A percentile compares a stretch with the other conserved stretches of the same genome.
These are phyloP conservation scores for Penicillium sp. DNA, from an alignment of 2,329 filamentous ascomycete species.

Conservation along the genomic window DNA sequence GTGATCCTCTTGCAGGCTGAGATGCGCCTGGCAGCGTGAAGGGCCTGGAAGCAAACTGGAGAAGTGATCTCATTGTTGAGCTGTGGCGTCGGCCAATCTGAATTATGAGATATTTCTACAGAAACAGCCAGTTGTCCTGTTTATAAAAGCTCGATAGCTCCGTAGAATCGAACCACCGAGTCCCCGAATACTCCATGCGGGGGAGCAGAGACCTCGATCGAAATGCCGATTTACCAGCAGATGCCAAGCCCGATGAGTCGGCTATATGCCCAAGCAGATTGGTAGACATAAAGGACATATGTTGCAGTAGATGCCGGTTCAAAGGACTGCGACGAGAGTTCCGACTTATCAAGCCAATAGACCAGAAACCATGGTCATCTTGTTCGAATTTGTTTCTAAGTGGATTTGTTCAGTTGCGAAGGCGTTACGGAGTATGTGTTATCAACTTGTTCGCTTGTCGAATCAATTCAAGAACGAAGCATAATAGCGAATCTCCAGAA, in stretches of 20 bases:
- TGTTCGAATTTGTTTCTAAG: too few relatives aligned
- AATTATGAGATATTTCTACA: too few relatives aligned
- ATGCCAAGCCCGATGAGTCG: slow-evolving; percentile 6
- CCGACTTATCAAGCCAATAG: too few relatives aligned
- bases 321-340: too few relatives aligned
- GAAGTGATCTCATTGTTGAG: slow-evolving; percentile 1
- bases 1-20: neutral
- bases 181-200: neutral
- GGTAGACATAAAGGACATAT: too few relatives aligned
- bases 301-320: too few relatives aligned
- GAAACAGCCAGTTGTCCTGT: neutral
- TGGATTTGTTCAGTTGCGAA: too few relatives aligned
- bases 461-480: too few relatives aligned
- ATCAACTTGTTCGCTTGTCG: too few relatives aligned
- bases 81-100: neutral
- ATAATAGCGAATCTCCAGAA: too few relatives aligned
- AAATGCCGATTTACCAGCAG: neutral
- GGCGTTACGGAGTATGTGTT: too few relatives aligned
- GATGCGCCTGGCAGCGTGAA: neutral
- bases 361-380: too few relatives aligned
- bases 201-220: neutral
- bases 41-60: neutral
- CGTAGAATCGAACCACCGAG: neutral
- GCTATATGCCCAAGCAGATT: neutral
- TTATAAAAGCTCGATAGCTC: neutral